A percentile compares a stretch with the other conserved stretches of the same genome.
Evolutionary conservation across 441 rosid genomes (phyloP).

Genomic region (Hura crepitans): DNA sequence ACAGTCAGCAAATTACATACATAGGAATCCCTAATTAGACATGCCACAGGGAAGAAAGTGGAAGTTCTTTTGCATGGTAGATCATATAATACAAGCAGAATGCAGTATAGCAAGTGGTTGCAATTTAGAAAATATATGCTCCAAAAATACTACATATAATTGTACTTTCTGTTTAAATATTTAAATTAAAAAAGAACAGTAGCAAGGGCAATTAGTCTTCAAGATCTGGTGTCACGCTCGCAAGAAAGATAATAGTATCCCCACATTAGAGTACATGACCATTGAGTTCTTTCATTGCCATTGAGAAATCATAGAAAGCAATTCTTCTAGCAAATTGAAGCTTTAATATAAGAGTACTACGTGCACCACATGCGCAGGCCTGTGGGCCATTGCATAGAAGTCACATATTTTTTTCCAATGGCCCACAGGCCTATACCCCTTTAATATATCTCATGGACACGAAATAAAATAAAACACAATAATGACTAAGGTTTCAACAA

Average conservation of each 20-base stretch:
- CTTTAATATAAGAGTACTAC: too few species aligned
- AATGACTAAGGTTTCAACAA: neutral
- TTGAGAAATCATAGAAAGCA: neutral
- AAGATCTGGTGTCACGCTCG: neutral
- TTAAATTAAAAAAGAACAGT: neutral
- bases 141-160: neutral
- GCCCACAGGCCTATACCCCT: too few species aligned
- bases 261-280: neutral
- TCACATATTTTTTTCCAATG: too few species aligned
- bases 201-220: neutral
- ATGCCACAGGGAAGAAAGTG: neutral
- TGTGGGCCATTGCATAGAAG: too few species aligned
- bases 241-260: neutral
- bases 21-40: constrained; percentile 3
- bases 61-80: too few species aligned
- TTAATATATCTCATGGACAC: too few species aligned
- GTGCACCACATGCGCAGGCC: too few species aligned
- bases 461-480: neutral
- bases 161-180: neutral
- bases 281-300: neutral
- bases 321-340: neutral
- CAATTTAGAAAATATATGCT: neutral
- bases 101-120: neutral
- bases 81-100: neutral
- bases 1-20: neutral